These are phyloP conservation scores for Clarireedia paspali DNA, from an alignment of 2,329 filamentous ascomycete species.

Conservation along the genomic window DNA sequence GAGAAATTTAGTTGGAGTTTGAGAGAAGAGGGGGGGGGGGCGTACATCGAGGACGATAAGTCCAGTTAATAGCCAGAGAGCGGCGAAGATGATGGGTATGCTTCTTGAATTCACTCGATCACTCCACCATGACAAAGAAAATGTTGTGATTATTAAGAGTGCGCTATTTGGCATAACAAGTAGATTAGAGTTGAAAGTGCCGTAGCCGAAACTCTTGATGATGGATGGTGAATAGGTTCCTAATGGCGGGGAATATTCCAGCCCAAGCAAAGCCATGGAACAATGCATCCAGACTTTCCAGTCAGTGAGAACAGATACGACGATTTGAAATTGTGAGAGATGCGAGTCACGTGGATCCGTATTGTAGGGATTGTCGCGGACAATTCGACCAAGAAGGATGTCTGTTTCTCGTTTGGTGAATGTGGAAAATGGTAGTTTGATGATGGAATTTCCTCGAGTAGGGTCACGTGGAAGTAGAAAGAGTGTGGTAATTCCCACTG, in stretches of 20 bases:
- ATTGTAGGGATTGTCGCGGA: slow-evolving; percentile 5
- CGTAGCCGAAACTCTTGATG: slow-evolving; percentile 21
- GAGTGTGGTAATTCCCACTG: slow-evolving; percentile 10
- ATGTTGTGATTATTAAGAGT: slow-evolving; percentile 29
- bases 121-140: slow-evolving; percentile 7
- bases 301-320: slow-evolving; percentile 3
- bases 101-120: slow-evolving; percentile 2
- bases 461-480: slow-evolving; percentile 7
- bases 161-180: slow-evolving; percentile 37
- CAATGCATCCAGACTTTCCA: slow-evolving; percentile 9
- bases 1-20: not conserved
- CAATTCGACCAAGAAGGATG: slow-evolving; percentile 2
- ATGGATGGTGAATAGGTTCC: slow-evolving; percentile 7
- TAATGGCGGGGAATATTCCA: slow-evolving; percentile 4
- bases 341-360: slow-evolving; percentile 5
- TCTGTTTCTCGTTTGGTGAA: slow-evolving; percentile 2
- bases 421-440: not conserved
- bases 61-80: slow-evolving; percentile 2
- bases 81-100: slow-evolving; percentile 8
- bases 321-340: slow-evolving; percentile 7
- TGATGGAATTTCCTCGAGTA: slow-evolving; percentile 4
- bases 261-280: slow-evolving; percentile 4
- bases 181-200: slow-evolving; percentile 38
- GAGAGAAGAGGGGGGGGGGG: not conserved
- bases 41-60: slow-evolving; percentile 6